Evolutionary conservation across 148 eudicot genomes (phyloP).

Genomic region (Vaccinium darrowii): DNA sequence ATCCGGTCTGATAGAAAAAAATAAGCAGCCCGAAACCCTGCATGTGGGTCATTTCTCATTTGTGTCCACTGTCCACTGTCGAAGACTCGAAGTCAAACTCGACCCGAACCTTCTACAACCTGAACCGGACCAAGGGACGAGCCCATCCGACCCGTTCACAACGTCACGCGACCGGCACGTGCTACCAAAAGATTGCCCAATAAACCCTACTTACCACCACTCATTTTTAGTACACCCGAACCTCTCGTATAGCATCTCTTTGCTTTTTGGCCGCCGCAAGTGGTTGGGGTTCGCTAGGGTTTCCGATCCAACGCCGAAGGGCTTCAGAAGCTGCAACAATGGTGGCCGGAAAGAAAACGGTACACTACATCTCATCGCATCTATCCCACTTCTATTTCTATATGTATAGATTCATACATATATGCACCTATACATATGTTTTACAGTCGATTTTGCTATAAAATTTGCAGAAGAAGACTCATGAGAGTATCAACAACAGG

Average conservation of each 20-base stretch:
- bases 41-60: too few species aligned
- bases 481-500: constrained; percentile 70
- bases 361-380: constrained; percentile 7
- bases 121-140: too few species aligned
- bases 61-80: too few species aligned
- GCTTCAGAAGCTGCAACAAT: neutral
- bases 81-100: too few species aligned
- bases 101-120: too few species aligned
- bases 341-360: constrained; percentile 24
- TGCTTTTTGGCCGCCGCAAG: neutral
- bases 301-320: neutral
- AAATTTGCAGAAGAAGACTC: constrained; percentile 60
- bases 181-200: neutral
- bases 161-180: neutral
- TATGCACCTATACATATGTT: neutral
- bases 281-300: neutral
- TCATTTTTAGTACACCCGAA: neutral
- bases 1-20: too few species aligned
- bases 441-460: neutral
- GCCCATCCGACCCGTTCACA: neutral
- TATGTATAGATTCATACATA: neutral
- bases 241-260: neutral
- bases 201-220: neutral
- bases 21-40: too few species aligned
- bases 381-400: neutral